phyloP scores from a whole-genome alignment of 163 green algal species.

The Volvox carteri region DNA sequence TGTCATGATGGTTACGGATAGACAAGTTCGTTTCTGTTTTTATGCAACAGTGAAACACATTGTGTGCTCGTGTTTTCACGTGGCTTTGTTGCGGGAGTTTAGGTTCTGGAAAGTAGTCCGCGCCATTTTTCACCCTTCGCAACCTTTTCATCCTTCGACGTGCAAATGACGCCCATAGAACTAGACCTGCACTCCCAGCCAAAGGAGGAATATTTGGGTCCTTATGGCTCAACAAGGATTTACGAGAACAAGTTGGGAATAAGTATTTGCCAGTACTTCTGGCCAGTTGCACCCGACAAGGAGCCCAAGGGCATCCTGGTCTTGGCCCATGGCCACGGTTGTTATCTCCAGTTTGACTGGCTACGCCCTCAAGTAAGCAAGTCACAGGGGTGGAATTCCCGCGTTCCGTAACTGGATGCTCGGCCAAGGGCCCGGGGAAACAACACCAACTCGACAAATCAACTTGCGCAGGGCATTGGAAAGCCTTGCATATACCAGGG shows the following conservation, averaged over 20 bases:
- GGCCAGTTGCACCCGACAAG: not conserved
- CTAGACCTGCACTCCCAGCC: not conserved
- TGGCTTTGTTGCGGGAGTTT: too few species aligned
- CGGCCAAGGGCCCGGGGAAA: too few species aligned
- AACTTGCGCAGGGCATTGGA: conserved; percentile 57
- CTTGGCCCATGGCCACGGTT: conserved; percentile 65
- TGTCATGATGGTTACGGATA: too few species aligned
- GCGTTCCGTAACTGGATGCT: too few species aligned
- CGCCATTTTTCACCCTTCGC: too few species aligned
- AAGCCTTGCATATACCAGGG: conserved; percentile 72
- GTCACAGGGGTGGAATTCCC: too few species aligned
- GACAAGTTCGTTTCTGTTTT: too few species aligned
- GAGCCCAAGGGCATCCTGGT: conserved; percentile 54
- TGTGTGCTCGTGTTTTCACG: too few species aligned
- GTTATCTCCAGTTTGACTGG: conserved; percentile 59
- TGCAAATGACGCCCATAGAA: too few species aligned
- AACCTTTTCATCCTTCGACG: too few species aligned
- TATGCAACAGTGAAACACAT: too few species aligned
- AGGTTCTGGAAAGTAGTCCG: too few species aligned
- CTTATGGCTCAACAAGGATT: not conserved
- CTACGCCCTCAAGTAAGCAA: conserved; percentile 36
- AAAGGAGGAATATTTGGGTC: not conserved
- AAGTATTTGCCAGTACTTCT: conserved; percentile 41
- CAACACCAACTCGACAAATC: not conserved
- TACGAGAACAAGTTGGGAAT: not conserved